Base-by-base conservation (phyloP, 192 early-diverging fungal species). In the Bifiguratus adelaidae region DNA sequence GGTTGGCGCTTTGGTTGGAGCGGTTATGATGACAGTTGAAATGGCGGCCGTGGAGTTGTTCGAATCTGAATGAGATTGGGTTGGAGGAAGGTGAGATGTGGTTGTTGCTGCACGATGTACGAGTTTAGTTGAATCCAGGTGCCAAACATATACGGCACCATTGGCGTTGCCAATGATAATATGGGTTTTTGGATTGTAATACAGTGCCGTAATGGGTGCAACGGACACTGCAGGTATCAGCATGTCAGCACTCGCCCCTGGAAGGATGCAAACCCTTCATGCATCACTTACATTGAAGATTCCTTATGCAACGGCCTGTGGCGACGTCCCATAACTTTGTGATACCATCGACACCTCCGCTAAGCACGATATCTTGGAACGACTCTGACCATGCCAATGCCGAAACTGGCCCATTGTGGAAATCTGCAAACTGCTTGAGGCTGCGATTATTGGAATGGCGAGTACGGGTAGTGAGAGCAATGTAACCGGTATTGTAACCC, bases 321-420 rank as follows among this genome's bases (percentile, higher is more conserved):
- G 50, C 11, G 0, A 71, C 48, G 57, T 78, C 62, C 76, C 76
- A 81, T 0, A 81, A 45, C 16, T 63, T 67, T 3, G 78, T 56
- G 21, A 50, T 26, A 0, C 68, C 71, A 42, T 81, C 78, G 0
- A 52, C 55, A 11, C 68, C 66, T 30, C 71, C 78, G 29, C 65
- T 76, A 0, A 76, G 21, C 0, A 80, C 50, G 1, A 68, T 42
- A 30, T 45, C 41, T 1, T 50, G 44, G 7, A 43, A 23, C 13
- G 50, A 13, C 0, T n/a, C 30, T 4, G 53, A 47, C 20, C 53
- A 34, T 13, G 35, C 47, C 12, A 65, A 15, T 11, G 47, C 48
- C 1, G 63, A 53, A 1, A 85, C 71, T 6, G 77, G 62, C 0
- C 76, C 78, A 12, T 48, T 38, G 45, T 85, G 79, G 35, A 74